Percentiles rank a stretch among this genome's conserved stretches.
Conservation (phyloP, 805 yeast genomes). For the Starmerella etchellsii region DNA sequence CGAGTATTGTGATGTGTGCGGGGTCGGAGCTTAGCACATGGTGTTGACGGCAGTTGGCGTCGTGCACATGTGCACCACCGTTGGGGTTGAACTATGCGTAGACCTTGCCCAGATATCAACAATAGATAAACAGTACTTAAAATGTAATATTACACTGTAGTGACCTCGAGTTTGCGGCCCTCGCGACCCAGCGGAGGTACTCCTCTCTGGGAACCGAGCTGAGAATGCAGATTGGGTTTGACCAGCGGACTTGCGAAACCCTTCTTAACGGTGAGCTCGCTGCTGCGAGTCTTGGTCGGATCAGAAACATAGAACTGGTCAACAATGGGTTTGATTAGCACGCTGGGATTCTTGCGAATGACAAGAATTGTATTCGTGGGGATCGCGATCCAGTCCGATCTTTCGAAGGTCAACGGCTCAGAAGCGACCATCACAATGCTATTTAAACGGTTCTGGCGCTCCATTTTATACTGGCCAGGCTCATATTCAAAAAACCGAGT, state of each 20-base stretch:
- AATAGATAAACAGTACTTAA: too few relatives aligned
- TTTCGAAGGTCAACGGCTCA: slow-evolving; percentile 90
- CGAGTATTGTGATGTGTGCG: too few relatives aligned
- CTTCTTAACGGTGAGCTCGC: slow-evolving; percentile 73
- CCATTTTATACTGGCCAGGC: slow-evolving; percentile 91
- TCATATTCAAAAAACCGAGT: slow-evolving; percentile 78
- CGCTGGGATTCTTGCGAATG: slow-evolving; percentile 74
- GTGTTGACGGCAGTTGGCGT: too few relatives aligned
- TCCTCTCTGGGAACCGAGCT: slow-evolving; percentile 38
- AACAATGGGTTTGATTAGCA: slow-evolving; percentile 72
- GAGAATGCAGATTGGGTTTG: slow-evolving; percentile 31
- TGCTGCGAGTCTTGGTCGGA: slow-evolving; percentile 54
- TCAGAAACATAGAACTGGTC: slow-evolving; percentile 79
- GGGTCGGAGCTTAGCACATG: too few relatives aligned
- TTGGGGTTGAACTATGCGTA: not conserved
- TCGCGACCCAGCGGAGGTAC: slow-evolving; percentile 75
- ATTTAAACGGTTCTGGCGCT: slow-evolving; percentile 80
- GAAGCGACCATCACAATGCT: slow-evolving; percentile 94
- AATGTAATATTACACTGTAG: not conserved
- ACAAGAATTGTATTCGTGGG: slow-evolving; percentile 74
- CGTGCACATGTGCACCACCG: too few relatives aligned
- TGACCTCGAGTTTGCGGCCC: slow-evolving; percentile 33
- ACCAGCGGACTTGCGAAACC: slow-evolving; percentile 93
- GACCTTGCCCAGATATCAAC: too few relatives aligned
- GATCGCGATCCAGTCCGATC: slow-evolving; percentile 95